Conservation (phyloP, 1,139 yeast species). For the Saccharomyces hybrid region DNA sequence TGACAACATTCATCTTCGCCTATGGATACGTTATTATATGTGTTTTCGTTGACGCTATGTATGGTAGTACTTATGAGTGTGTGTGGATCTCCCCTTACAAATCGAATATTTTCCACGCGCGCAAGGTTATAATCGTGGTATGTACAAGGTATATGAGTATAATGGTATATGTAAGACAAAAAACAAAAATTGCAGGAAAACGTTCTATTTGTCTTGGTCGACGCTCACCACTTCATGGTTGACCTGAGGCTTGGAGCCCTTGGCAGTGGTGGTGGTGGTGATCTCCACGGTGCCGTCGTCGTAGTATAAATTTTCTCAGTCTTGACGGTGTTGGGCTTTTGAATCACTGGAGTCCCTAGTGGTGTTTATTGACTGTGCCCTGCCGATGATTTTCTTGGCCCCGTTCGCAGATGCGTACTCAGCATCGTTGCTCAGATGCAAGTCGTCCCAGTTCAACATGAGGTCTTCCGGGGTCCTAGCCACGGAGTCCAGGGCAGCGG, state of each 20-base stretch:
- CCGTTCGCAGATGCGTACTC: constrained; percentile 10
- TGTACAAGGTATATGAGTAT: background rate
- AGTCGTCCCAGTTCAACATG: constrained; percentile 13
- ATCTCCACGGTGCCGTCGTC: constrained; percentile 57
- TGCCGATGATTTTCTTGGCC: constrained; percentile 42
- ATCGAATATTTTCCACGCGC: background rate
- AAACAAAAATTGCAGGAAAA: background rate
- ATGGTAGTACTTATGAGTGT: background rate
- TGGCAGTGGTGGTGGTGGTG: constrained; percentile 15
- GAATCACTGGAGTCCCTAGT: constrained; percentile 44
- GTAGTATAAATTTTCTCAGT: constrained; percentile 48
- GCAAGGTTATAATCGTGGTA: background rate
- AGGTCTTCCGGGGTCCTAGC: constrained; percentile 32
- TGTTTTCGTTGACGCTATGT: background rate
- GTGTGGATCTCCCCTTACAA: background rate
- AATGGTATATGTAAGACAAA: background rate
- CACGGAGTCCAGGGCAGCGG: constrained; percentile 19
- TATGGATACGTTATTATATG: background rate
- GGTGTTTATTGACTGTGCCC: constrained; percentile 39
- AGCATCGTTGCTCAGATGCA: background rate
- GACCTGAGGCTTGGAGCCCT: background rate
- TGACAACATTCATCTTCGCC: constrained; percentile 1
- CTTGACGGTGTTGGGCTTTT: constrained; percentile 47
- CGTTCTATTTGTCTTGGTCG: background rate
- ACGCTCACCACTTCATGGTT: background rate